Percentiles rank a stretch among this genome's conserved stretches.
Evolutionary conservation across 805 yeast species (phyloP).

Genomic region (Cyberlindnera maritima): DNA sequence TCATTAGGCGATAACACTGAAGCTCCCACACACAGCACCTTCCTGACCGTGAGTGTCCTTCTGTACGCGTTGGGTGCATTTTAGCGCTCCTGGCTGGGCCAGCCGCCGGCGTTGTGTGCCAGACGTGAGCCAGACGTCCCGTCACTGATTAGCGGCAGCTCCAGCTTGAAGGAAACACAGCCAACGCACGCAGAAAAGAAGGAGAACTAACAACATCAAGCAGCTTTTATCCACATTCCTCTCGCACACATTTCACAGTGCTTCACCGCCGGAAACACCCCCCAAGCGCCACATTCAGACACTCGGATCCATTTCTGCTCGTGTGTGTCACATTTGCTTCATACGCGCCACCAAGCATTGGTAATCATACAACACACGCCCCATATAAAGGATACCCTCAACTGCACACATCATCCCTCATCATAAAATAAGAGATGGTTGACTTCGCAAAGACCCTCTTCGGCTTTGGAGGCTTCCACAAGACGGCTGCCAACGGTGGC

Average conservation of each 20-base stretch:
- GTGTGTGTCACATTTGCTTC: not conserved
- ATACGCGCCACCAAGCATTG: not conserved
- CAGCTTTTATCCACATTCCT: too few relatives aligned
- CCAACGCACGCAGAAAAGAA: too few relatives aligned
- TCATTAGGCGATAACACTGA: not conserved
- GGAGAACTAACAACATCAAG: too few relatives aligned
- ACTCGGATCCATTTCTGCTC: too few relatives aligned
- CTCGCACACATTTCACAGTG: too few relatives aligned
- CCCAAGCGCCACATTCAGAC: too few relatives aligned
- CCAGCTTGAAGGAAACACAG: too few relatives aligned
- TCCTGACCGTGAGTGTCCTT: not conserved
- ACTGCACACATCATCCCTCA: not conserved
- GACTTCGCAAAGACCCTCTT: constrained; percentile 39
- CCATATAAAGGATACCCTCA: too few relatives aligned
- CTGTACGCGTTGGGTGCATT: not conserved
- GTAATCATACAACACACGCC: too few relatives aligned
- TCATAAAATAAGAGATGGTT: constrained; percentile 30
- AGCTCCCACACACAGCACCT: not conserved
- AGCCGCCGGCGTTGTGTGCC: not conserved
- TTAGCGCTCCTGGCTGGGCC: not conserved
- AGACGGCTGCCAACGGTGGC: constrained; percentile 16
- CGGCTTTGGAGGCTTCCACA: constrained; percentile 33
- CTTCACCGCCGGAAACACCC: too few relatives aligned
- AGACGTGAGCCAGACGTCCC: not conserved
- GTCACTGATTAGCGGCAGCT: not conserved